Evolutionary conservation across 306 rosid genomes (phyloP).

Genomic region (Aeschynomene evenia): DNA sequence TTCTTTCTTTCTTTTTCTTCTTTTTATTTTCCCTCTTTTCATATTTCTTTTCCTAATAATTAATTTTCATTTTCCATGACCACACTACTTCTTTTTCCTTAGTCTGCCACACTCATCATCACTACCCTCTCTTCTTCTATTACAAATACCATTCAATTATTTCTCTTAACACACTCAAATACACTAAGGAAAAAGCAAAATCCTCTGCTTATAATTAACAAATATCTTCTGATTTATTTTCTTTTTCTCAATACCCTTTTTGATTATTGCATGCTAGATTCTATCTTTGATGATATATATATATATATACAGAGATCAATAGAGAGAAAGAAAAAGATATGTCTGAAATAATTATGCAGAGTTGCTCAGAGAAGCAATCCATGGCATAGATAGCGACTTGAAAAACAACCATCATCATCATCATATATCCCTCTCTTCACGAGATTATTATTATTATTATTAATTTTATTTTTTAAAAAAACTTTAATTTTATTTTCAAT

Average conservation of each 20-base stretch:
- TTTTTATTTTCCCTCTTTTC: too few relatives aligned
- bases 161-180: constrained; percentile 29
- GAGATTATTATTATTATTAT: constrained; percentile 33
- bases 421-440: constrained; percentile 45
- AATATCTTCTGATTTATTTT: constrained; percentile 24
- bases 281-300: neutral
- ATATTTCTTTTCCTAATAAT: neutral
- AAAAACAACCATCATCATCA: constrained; percentile 51
- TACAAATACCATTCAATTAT: constrained; percentile 26
- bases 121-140: constrained; percentile 31
- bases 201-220: constrained; percentile 4
- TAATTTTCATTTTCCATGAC: neutral
- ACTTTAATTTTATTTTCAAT: neutral
- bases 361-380: constrained; percentile 58
- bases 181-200: constrained; percentile 18
- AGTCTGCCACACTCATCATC: constrained; percentile 52
- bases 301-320: neutral
- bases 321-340: constrained; percentile 25
- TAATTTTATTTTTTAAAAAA: neutral
- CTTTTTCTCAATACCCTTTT: constrained; percentile 27
- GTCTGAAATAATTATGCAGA: constrained; percentile 45
- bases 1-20: neutral
- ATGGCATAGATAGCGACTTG: constrained; percentile 65
- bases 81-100: constrained; percentile 29
- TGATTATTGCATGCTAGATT: constrained; percentile 37